Evolutionary conservation across 148 eudicot genomes (phyloP), one percentile per base, ranked within the genome.

Genomic region (Vaccinium macrocarpon): DNA sequence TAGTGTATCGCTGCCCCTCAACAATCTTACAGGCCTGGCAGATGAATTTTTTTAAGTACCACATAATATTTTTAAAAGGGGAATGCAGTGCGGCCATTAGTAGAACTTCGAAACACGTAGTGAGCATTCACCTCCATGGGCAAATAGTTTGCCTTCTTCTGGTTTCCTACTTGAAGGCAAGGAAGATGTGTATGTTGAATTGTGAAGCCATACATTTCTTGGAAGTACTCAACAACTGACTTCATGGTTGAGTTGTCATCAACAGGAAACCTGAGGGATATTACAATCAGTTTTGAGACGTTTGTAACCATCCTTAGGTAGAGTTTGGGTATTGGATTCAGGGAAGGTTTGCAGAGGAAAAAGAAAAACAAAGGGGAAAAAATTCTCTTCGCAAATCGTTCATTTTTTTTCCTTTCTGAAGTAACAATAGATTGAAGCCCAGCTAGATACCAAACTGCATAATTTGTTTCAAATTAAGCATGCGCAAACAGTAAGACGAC

Each of bases 111-210:
- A 66, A 84, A 25, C 55, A 70, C 18, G 16, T 21, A 12, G 29
- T 75, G 18, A 61, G 27, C 11, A 61, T 55, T 79, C 10, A 93
- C 96, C 96, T 93, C 96, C 93, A 93, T 89, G 5, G 96, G 96
- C 80, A 93, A 85, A 86, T 92, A 93, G 86, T 92, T 93, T n/a
- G 93, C 96, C 85, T 93, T 93, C 86, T 91, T 93, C 86, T 91
- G 96, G 85, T 93, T 93, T 83, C 96, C 96, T 21, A 93, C 96
- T 91, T 91, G 96, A 79, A 93, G 93, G 88, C 96, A 93, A 75
- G 94, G 96, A 46, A 93, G 90, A 83, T 93, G 92, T 35, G 92
- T 80, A 86, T 92, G 86, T 82, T 92, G 93, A 84, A 93, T 91
- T 23, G 93, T 91, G 83, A 91, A 93, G 32, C 93, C 96, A 81